Conservation (phyloP, 1,284 basidiomycete species). For the Austroboletus rostrupii region DNA sequence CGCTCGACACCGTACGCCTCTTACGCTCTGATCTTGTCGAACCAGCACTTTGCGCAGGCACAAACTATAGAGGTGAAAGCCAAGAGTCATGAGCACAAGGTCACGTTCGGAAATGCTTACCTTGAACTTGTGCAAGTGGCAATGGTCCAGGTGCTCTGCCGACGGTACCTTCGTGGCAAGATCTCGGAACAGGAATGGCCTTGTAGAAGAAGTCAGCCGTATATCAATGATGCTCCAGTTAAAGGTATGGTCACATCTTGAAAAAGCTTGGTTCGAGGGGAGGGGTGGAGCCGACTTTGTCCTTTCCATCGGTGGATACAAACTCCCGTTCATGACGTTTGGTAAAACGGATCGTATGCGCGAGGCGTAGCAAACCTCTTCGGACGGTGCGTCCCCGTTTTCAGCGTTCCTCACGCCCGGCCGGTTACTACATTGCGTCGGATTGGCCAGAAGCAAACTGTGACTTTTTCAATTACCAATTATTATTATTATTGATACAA, state of each 20-base stretch:
- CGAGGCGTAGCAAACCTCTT: background rate
- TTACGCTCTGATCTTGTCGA: constrained; percentile 31
- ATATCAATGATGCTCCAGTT: no score
- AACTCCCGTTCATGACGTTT: constrained; percentile 52
- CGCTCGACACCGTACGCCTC: constrained; percentile 33
- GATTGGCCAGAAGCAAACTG: constrained; percentile 37
- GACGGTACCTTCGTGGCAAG: no score
- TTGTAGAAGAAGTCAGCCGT: no score
- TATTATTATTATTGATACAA: constrained; percentile 33
- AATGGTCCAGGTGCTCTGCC: no score
- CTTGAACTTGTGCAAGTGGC: no score
- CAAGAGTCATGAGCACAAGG: no score
- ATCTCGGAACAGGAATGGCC: no score
- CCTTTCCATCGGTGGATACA: constrained; percentile 43
- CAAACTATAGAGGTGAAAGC: constrained; percentile 29
- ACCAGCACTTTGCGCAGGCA: constrained; percentile 28
- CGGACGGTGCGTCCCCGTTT: constrained; percentile 6
- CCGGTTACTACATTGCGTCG: constrained; percentile 45
- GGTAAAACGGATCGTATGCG: constrained; percentile 14
- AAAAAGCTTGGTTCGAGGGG: constrained; percentile 18
- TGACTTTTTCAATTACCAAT: constrained; percentile 39
- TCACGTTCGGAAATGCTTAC: no score
- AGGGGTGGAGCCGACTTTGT: constrained; percentile 45
- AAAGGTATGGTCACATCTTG: no score
- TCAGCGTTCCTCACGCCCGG: constrained; percentile 37